Conservation (phyloP, 2,329 filamentous ascomycete genomes). For the Colletotrichum sansevieriae region DNA sequence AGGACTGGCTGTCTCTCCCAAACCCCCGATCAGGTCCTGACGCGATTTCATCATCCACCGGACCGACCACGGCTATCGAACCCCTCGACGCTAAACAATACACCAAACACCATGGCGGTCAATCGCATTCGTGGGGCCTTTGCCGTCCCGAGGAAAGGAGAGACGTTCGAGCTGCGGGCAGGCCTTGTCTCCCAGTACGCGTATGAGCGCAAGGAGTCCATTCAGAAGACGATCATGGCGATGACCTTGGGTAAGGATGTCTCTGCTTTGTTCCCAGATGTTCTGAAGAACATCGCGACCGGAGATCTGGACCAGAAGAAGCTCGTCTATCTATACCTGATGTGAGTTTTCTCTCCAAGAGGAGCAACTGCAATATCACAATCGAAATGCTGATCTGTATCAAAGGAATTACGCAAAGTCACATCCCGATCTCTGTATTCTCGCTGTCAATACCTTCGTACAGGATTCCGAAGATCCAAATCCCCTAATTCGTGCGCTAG, state of each 20-base stretch:
- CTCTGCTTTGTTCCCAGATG: slow-evolving; percentile 95
- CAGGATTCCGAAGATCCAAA: slow-evolving; percentile 99
- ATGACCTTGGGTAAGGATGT: slow-evolving; percentile 99
- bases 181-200: slow-evolving; percentile 99
- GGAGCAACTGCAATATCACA: neutral
- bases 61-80: slow-evolving; percentile 39
- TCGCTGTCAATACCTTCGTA: slow-evolving; percentile 98
- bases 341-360: slow-evolving; percentile 69
- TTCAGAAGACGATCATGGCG: slow-evolving; percentile 99
- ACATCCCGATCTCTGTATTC: slow-evolving; percentile 97
- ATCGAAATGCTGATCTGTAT: slow-evolving; percentile 42
- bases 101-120: slow-evolving; percentile 79
- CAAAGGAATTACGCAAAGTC: slow-evolving; percentile 98
- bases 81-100: slow-evolving; percentile 45
- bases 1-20: slow-evolving; percentile 36
- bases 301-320: slow-evolving; percentile 98
- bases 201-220: slow-evolving; percentile 98
- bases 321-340: slow-evolving; percentile 97
- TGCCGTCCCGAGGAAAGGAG: slow-evolving; percentile 92
- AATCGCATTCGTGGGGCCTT: slow-evolving; percentile 97
- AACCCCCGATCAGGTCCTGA: slow-evolving; percentile 18
- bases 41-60: slow-evolving; percentile 3
- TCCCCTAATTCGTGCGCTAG: slow-evolving; percentile 91
- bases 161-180: slow-evolving; percentile 96
- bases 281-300: slow-evolving; percentile 98